A percentile compares a stretch with the other conserved stretches of the same genome.
Evolutionary conservation across 257 asterid genomes (phyloP).

Genomic region (Solanum chaucha): DNA sequence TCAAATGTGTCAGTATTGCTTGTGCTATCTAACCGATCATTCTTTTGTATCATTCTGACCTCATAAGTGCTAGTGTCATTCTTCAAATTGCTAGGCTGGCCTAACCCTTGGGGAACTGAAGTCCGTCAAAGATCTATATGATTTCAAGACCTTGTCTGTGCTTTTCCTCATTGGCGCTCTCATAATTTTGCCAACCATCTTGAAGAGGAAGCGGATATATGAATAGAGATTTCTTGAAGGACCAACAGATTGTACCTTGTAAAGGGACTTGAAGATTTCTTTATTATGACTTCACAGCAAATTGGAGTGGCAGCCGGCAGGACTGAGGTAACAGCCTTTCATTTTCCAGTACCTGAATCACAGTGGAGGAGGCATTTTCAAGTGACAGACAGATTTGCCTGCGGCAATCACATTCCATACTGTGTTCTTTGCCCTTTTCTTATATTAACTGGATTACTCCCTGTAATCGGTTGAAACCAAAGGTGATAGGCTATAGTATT

Average conservation of each 20-base stretch:
- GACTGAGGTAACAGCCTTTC: neutral
- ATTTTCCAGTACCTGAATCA: neutral
- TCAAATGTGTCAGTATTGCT: neutral
- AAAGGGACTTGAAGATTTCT: neutral
- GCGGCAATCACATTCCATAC: neutral
- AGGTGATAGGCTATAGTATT: neutral
- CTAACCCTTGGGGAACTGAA: slow-evolving; percentile 77
- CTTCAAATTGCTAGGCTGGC: slow-evolving; percentile 54
- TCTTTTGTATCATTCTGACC: neutral
- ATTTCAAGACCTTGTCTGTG: slow-evolving; percentile 61
- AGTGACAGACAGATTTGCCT: neutral
- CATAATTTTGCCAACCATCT: slow-evolving; percentile 55
- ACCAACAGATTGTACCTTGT: neutral
- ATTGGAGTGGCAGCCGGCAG: neutral
- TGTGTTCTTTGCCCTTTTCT: neutral
- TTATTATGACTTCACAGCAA: neutral
- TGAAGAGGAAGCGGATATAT: slow-evolving; percentile 70
- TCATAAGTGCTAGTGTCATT: neutral
- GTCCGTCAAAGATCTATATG: slow-evolving; percentile 72
- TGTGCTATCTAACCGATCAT: neutral
- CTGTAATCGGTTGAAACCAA: neutral
- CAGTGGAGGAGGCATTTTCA: neutral
- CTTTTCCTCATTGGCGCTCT: slow-evolving; percentile 72
- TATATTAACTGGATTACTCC: neutral
- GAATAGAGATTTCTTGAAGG: slow-evolving; percentile 22